These are phyloP conservation scores for Thielaviopsis musarum DNA, from an alignment of 2,329 filamentous ascomycete species.

Conservation along the genomic window DNA sequence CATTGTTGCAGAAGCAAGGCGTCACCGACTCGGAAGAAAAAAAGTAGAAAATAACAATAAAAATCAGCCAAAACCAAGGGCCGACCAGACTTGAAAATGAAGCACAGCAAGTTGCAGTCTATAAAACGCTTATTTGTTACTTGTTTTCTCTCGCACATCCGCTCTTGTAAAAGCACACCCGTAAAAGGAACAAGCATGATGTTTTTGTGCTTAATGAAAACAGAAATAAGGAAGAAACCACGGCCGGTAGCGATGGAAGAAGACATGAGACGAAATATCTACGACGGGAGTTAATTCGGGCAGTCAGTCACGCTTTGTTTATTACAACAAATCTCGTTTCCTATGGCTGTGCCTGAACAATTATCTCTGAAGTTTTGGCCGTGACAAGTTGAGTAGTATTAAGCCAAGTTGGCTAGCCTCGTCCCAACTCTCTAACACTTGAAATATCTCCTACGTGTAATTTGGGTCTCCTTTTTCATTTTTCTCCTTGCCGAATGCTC, in stretches of 20 bases:
- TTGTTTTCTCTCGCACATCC: neutral
- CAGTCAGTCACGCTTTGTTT: neutral
- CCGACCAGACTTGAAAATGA: too few relatives aligned
- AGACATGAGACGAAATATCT: neutral
- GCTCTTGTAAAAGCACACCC: neutral
- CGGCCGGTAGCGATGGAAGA: neutral
- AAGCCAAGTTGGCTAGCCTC: neutral
- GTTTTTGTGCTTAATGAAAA: neutral
- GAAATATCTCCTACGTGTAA: neutral
- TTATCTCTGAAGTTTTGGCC: neutral
- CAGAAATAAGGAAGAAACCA: neutral
- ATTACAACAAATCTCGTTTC: neutral
- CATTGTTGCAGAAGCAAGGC: too few relatives aligned
- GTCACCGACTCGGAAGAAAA: too few relatives aligned
- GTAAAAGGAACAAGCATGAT: neutral
- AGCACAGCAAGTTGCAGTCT: too few relatives aligned
- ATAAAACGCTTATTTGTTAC: neutral
- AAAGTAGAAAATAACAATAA: too few relatives aligned
- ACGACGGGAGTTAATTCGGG: neutral
- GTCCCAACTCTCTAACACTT: neutral
- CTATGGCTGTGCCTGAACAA: neutral
- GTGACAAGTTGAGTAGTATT: neutral
- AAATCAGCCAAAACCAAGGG: too few relatives aligned
- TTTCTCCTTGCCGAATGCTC: too few relatives aligned
- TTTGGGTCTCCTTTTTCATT: neutral